A percentile compares a stretch with the other conserved stretches of the same genome.
phyloP scores from a whole-genome alignment of 768 basidiomycete genomes.

The Russula ochroleuca region DNA sequence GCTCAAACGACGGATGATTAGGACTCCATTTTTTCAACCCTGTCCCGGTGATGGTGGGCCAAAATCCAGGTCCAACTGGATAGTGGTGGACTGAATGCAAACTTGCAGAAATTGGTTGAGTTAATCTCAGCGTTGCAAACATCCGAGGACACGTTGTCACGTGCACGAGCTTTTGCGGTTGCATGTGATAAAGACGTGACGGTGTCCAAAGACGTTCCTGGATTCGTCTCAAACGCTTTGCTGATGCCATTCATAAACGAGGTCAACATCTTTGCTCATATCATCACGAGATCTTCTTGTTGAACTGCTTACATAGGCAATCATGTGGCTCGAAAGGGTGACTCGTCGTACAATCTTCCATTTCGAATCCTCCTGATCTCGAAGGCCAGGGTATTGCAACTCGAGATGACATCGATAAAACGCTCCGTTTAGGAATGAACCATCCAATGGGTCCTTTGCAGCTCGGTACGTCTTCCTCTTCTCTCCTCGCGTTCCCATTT shows the following conservation, averaged over 20 bases:
- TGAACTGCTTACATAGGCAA: constrained; percentile 51
- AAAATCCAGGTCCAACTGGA: background rate
- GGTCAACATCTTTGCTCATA: constrained; percentile 37
- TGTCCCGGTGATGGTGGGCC: constrained; percentile 89
- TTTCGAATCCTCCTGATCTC: background rate
- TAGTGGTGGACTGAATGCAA: background rate
- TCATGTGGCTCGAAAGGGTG: constrained; percentile 90
- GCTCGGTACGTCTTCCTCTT: constrained; percentile 47
- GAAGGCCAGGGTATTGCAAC: constrained; percentile 63
- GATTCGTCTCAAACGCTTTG: constrained; percentile 91
- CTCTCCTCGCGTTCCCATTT: background rate
- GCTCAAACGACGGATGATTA: constrained; percentile 31
- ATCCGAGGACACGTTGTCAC: constrained; percentile 64
- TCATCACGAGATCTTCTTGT: background rate
- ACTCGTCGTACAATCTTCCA: background rate
- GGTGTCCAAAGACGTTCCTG: constrained; percentile 86
- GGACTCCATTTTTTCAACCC: constrained; percentile 96
- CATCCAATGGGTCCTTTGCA: constrained; percentile 94
- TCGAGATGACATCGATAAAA: constrained; percentile 93
- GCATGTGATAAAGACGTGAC: constrained; percentile 96
- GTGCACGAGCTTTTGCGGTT: constrained; percentile 74
- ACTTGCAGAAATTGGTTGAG: constrained; percentile 77
- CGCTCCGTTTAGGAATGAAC: constrained; percentile 88
- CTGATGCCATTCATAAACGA: constrained; percentile 98
- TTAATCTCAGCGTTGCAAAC: constrained; percentile 93